Base-by-base conservation (phyloP, 345 rosid genomes). In the Salix exigua region DNA sequence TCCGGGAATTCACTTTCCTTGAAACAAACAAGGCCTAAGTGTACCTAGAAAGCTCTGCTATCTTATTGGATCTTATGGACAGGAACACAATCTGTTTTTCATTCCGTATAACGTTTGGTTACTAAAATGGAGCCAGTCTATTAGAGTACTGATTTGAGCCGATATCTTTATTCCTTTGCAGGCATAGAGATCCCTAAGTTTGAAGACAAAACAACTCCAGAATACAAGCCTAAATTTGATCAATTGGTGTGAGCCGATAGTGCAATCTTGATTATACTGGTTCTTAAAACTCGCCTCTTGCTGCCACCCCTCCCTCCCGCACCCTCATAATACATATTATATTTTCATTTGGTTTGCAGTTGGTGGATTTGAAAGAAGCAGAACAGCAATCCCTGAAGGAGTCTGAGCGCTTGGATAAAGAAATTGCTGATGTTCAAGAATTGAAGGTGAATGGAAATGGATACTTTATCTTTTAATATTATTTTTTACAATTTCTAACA, bases 161-260 rank as follows among this genome's bases (percentile, higher is more conserved):
- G 26, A 28, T n/a, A 2, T 70, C 8, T 23, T 3, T 46, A 50
- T 61, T 61, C 11, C 35, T 48, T 66, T 61, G 37, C 90, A 96
- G 99, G 90, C 58, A 37, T 94, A 66, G 89, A 94, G 85, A 82
- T 96, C 67, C 98, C 99, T 42, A 96, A 92, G 89, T 94, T 23
- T 69, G 96, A 87, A 37, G 99, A 96, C 84, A 92, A 80, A 0
- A 96, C 91, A 73, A 94, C 98, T 48, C 98, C 98, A 77, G 82
- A 96, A 61, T 96, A 91, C 91, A 92, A 92, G 79, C 95, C 99
- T 6, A 96, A 92, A 79, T 94, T 96, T 83, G 98, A 94, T 68
- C 80, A 91, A 44, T 75, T 96, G 94, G 99, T 96, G 82, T 87
- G 97, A 37, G 74, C 71, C 53, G 63, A 50, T 30, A 25, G 25